These are phyloP conservation scores for Monosporascus cannonballus DNA, from an alignment of 2,329 filamentous ascomycete genomes.

Conservation along the genomic window DNA sequence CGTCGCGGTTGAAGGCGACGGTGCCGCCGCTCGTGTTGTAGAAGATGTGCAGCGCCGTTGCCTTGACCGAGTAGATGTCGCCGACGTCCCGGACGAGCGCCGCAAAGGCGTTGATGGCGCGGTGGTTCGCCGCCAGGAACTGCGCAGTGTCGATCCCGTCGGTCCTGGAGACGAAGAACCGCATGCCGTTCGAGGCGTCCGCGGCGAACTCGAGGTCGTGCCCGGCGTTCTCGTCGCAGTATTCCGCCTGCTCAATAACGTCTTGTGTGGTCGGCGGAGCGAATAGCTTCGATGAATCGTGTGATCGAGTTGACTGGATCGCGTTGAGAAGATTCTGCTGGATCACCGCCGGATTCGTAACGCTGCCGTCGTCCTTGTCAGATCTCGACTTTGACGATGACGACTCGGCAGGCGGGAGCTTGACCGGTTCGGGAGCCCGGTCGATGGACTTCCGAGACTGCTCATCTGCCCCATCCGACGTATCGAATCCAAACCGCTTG, in stretches of 20 bases:
- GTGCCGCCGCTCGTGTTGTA: conserved; percentile 73
- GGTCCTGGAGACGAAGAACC: conserved; percentile 62
- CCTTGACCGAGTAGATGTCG: conserved; percentile 64
- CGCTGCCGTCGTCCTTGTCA: conserved; percentile 37
- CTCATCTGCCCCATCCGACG: conserved; percentile 34
- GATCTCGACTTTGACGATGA: conserved; percentile 14
- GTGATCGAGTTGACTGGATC: conserved; percentile 69
- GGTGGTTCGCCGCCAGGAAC: conserved; percentile 58
- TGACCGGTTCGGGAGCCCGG: conserved; percentile 12
- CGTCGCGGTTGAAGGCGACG: conserved; percentile 86
- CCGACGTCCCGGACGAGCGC: conserved; percentile 62
- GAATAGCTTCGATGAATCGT: conserved; percentile 70
- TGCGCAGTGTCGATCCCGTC: conserved; percentile 39
- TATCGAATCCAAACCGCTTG: conserved; percentile 62
- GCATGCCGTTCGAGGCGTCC: conserved; percentile 64
- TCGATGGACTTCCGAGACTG: conserved; percentile 41
- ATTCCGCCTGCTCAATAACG: conserved; percentile 76
- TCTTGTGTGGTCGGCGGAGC: conserved; percentile 63
- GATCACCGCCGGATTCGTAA: conserved; percentile 54
- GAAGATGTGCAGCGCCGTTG: conserved; percentile 74
- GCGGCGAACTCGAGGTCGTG: conserved; percentile 68
- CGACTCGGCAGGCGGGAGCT: conserved; percentile 12
- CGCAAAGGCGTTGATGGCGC: conserved; percentile 63
- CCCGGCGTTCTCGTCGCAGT: conserved; percentile 73
- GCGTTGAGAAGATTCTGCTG: conserved; percentile 71